Evolutionary conservation across 1,139 yeast genomes (phyloP).

Genomic region (Ashbya aceris): DNA sequence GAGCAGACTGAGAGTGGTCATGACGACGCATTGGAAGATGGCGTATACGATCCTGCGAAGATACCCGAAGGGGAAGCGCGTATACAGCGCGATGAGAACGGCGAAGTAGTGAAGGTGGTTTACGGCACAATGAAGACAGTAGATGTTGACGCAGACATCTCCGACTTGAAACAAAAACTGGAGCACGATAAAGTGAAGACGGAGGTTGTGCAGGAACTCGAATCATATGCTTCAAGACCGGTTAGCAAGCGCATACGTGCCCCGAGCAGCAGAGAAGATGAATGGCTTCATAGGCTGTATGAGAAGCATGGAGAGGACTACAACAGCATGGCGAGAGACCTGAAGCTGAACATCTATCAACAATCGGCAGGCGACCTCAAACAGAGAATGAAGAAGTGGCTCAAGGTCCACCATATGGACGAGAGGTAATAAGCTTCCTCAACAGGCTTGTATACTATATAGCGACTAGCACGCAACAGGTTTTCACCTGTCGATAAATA

Average conservation of each 20-base stretch:
- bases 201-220: constrained; percentile 58
- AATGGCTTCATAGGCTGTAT: constrained; percentile 58
- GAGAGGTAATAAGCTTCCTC: constrained; percentile 2
- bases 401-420: constrained; percentile 35
- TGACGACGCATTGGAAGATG: constrained; percentile 28
- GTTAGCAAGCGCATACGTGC: constrained; percentile 44
- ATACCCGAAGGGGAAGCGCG: constrained; percentile 79
- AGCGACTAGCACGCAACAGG: too few species aligned
- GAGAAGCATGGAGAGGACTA: constrained; percentile 83
- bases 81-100: constrained; percentile 63
- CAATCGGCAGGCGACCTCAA: constrained; percentile 78
- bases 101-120: constrained; percentile 58
- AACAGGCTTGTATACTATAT: too few species aligned
- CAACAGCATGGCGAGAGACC: constrained; percentile 87
- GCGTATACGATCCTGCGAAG: constrained; percentile 42
- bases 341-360: constrained; percentile 72
- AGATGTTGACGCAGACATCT: constrained; percentile 23
- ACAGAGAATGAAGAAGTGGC: constrained; percentile 61
- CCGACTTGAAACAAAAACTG: constrained; percentile 26
- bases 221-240: constrained; percentile 53
- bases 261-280: constrained; percentile 64
- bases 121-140: constrained; percentile 47
- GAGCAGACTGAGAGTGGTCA: constrained; percentile 31
- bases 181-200: constrained; percentile 29
- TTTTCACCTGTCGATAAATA: too few species aligned